phyloP scores from a whole-genome alignment of 2,329 filamentous ascomycete species.

The Dothistroma pini region DNA sequence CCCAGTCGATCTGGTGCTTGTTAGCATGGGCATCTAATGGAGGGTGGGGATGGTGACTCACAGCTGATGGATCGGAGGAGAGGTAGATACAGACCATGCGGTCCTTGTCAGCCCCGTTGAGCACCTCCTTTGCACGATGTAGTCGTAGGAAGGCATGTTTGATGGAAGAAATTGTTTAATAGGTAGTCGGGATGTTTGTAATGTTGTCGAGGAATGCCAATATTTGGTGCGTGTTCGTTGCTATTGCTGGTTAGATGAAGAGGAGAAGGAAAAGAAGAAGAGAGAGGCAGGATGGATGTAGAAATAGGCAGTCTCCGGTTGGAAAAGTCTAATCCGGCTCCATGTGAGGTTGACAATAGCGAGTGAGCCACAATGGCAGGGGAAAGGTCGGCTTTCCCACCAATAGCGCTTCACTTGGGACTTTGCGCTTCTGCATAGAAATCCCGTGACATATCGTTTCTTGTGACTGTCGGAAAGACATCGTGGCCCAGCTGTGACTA shows the following conservation, averaged over 20 bases:
- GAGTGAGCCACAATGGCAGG: background rate
- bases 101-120: conserved; percentile 4
- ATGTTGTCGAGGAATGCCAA: background rate
- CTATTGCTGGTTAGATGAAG: background rate
- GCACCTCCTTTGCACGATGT: background rate
- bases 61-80: background rate
- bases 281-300: background rate
- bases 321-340: background rate
- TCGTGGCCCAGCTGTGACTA: background rate
- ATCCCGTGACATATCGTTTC: background rate
- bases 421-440: background rate
- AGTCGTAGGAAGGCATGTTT: conserved; percentile 1
- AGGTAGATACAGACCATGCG: conserved; percentile 6
- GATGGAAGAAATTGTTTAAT: background rate
- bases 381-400: background rate
- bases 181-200: background rate
- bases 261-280: background rate
- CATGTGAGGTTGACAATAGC: background rate
- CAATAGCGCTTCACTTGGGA: background rate
- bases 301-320: background rate
- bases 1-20: background rate
- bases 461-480: background rate
- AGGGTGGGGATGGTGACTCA: background rate
- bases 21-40: background rate
- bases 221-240: too few relatives aligned